Conservation (phyloP, 305 asterid genomes). For the Monarda citriodora region DNA sequence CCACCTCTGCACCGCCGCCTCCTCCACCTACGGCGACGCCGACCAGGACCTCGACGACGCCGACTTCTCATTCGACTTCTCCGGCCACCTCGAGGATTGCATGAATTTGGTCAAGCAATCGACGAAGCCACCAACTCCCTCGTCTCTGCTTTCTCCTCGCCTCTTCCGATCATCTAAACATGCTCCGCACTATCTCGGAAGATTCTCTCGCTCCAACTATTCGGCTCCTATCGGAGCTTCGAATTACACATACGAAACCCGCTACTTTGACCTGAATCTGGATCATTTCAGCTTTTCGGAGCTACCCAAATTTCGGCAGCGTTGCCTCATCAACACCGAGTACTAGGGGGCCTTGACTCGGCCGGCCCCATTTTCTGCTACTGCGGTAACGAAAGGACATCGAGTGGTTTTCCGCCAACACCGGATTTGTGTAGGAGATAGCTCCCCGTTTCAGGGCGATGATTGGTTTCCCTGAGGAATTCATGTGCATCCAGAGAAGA, state of each 20-base stretch:
- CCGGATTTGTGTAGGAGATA: conserved; percentile 89
- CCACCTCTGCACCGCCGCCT: too few relatives aligned
- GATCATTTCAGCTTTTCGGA: conserved; percentile 86
- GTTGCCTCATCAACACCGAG: conserved; percentile 72
- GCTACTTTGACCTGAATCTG: conserved; percentile 67
- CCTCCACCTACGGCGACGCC: too few relatives aligned
- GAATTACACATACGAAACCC: conserved; percentile 61
- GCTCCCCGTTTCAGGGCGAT: conserved; percentile 89
- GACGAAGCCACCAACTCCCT: conserved; percentile 9
- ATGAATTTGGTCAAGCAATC: too few relatives aligned
- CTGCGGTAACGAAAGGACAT: conserved; percentile 94
- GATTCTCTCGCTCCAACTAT: conserved; percentile 30
- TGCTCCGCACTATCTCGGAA: conserved; percentile 39
- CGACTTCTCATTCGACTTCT: too few relatives aligned
- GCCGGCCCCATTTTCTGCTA: conserved; percentile 80
- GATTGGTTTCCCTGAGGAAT: conserved; percentile 87
- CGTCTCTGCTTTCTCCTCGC: conserved; percentile 13
- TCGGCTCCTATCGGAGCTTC: conserved; percentile 27
- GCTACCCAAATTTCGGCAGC: conserved; percentile 68
- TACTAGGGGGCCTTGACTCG: conserved; percentile 67
- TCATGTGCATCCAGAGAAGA: too few relatives aligned
- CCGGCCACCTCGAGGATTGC: too few relatives aligned
- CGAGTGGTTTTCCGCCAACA: conserved; percentile 89
- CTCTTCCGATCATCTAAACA: conserved; percentile 22
- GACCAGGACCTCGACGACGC: too few relatives aligned